Evolutionary conservation across 2,329 filamentous ascomycete species (phyloP).

Genomic region (Atkinsonella texensis): DNA sequence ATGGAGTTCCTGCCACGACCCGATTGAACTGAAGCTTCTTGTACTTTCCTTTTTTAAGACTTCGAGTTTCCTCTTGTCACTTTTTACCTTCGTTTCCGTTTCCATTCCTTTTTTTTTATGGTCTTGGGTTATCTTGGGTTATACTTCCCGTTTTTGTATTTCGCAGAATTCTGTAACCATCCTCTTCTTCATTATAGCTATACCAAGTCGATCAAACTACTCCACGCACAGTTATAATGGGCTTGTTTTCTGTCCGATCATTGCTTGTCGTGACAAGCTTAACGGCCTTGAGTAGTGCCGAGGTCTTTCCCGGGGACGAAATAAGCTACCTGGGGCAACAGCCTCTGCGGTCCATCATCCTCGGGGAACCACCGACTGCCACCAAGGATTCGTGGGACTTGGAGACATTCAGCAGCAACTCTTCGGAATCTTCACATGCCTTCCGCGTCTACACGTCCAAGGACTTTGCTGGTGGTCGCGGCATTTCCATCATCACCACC

Average conservation of each 20-base stretch:
- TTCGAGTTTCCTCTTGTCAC: neutral
- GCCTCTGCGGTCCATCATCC: neutral
- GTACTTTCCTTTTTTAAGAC: neutral
- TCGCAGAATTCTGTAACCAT: neutral
- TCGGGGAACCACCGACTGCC: neutral
- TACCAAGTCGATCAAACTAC: neutral
- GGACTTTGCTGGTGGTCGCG: conserved; percentile 23
- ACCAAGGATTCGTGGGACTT: neutral
- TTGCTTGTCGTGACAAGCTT: neutral
- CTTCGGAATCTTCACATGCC: conserved; percentile 16
- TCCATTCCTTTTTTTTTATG: neutral
- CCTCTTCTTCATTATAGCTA: neutral
- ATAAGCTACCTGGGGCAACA: neutral
- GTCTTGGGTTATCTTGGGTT: too few relatives aligned
- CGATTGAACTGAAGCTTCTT: neutral
- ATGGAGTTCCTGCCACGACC: neutral
- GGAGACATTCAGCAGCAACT: neutral
- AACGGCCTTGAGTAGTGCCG: neutral
- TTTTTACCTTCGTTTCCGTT: neutral
- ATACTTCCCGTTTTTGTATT: neutral
- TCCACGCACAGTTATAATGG: neutral
- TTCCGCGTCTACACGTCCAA: conserved; percentile 26
- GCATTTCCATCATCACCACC: conserved; percentile 27
- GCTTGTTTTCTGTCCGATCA: neutral
- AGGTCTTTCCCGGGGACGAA: neutral